These are phyloP conservation scores for Mucor circinelloides DNA, from an alignment of 371 early-diverging fungal species.

Conservation along the genomic window DNA sequence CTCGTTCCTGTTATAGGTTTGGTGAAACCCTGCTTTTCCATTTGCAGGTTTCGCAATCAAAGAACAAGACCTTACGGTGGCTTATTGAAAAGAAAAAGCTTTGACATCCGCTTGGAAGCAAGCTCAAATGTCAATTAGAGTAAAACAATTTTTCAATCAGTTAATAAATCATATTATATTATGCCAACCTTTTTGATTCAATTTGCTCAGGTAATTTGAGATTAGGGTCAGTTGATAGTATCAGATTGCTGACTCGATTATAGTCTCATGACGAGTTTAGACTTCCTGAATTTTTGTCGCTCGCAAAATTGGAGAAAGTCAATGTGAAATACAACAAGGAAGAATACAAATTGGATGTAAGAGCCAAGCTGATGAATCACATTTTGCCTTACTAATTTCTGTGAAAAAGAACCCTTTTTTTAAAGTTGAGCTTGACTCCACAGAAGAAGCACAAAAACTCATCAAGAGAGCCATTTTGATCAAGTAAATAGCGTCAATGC, in stretches of 20 bases:
- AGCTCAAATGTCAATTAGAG: background rate
- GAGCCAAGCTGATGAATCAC: too few relatives aligned
- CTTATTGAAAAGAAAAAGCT: background rate
- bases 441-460: conserved; percentile 74
- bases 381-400: too few relatives aligned
- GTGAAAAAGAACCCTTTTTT: conserved; percentile 75
- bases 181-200: conserved; percentile 50
- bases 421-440: conserved; percentile 69
- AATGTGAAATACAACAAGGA: conserved; percentile 53
- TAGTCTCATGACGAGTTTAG: conserved; percentile 75
- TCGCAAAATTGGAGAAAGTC: conserved; percentile 76
- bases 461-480: conserved; percentile 85
- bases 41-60: background rate
- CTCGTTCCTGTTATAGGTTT: background rate
- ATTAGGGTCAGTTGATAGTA: background rate
- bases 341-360: conserved; percentile 59
- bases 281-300: conserved; percentile 79
- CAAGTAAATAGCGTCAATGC: conserved; percentile 49
- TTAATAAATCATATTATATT: background rate
- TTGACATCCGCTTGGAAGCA: background rate
- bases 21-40: background rate
- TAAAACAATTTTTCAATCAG: background rate
- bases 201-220: conserved; percentile 43
- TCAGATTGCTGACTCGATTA: background rate
- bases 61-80: background rate